phyloP scores from a whole-genome alignment of 2,329 filamentous ascomycete genomes.

The Aspergillus amoenus region DNA sequence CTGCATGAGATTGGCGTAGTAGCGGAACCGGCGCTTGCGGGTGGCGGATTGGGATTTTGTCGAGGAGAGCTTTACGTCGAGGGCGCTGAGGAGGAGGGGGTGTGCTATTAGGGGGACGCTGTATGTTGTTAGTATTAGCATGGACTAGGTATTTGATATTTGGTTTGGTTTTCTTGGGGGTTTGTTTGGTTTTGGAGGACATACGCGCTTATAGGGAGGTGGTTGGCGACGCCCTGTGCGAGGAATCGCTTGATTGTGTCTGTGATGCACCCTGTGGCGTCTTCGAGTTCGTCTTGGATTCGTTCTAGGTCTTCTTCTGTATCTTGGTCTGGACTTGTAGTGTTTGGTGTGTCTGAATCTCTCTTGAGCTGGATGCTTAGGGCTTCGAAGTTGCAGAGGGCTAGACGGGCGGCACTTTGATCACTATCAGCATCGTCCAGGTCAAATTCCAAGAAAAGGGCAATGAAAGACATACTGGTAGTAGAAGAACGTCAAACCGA shows the following conservation, averaged over 20 bases:
- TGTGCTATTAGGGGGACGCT: constrained; percentile 4
- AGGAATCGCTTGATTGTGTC: constrained; percentile 9
- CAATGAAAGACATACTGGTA: background rate
- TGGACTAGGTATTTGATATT: background rate
- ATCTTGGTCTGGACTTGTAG: background rate
- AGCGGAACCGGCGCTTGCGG: constrained; percentile 8
- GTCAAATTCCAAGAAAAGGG: too few species aligned
- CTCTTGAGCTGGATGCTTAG: background rate
- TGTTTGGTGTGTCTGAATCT: too few species aligned
- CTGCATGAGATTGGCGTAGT: constrained; percentile 10
- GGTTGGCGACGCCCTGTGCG: background rate
- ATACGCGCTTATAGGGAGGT: constrained; percentile 9
- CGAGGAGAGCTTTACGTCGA: constrained; percentile 2
- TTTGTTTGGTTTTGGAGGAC: too few species aligned
- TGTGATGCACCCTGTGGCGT: constrained; percentile 2
- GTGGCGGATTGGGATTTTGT: constrained; percentile 6
- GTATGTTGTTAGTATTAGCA: background rate
- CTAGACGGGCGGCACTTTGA: constrained; percentile 1
- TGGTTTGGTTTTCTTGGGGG: too few species aligned
- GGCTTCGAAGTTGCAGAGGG: constrained; percentile 8
- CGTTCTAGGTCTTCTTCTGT: background rate
- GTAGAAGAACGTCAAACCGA: constrained; percentile 4
- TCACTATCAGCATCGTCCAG: background rate
- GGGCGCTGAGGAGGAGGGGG: constrained; percentile 2
- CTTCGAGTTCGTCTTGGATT: constrained; percentile 4